Evolutionary conservation across 371 early-diverging fungal species (phyloP).

Genomic region (Actinomortierella ambigua): DNA sequence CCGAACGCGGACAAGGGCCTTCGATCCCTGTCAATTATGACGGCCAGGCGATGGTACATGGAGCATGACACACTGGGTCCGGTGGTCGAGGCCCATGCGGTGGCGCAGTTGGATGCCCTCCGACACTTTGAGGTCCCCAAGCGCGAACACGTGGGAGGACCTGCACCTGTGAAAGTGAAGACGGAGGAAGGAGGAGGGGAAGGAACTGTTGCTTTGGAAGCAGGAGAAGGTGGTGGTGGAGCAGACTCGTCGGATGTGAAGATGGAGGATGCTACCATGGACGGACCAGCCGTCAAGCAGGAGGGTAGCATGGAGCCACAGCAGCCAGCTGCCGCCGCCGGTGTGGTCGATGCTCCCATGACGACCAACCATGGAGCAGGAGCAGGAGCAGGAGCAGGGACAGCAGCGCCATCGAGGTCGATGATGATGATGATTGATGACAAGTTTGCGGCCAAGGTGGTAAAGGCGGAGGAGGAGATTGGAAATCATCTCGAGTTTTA

Average conservation of each 20-base stretch:
- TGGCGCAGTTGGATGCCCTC: slow-evolving; percentile 27
- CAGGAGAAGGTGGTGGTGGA: neutral
- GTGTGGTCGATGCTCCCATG: neutral
- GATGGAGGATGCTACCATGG: slow-evolving; percentile 11
- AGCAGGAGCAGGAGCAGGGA: too few species aligned
- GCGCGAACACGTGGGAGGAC: slow-evolving; percentile 5
- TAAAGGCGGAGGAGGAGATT: slow-evolving; percentile 33
- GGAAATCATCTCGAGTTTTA: slow-evolving; percentile 34
- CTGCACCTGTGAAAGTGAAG: too few species aligned
- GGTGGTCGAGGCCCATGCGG: slow-evolving; percentile 32
- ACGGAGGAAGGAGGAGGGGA: too few species aligned
- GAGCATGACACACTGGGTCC: slow-evolving; percentile 37
- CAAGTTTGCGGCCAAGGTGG: too few species aligned
- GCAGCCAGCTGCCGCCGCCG: slow-evolving; percentile 1
- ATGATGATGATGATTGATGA: neutral
- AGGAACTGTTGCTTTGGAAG: neutral
- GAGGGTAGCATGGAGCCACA: slow-evolving; percentile 4
- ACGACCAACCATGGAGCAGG: too few species aligned
- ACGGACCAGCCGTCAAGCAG: neutral
- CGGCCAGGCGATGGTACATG: slow-evolving; percentile 43
- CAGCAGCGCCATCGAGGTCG: neutral
- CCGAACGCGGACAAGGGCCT: slow-evolving; percentile 23
- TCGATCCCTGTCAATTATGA: slow-evolving; percentile 39
- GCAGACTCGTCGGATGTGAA: neutral
- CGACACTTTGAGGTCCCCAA: slow-evolving; percentile 19